Base-by-base conservation (phyloP, 441 rosid species). In the Mallotus repandus region DNA sequence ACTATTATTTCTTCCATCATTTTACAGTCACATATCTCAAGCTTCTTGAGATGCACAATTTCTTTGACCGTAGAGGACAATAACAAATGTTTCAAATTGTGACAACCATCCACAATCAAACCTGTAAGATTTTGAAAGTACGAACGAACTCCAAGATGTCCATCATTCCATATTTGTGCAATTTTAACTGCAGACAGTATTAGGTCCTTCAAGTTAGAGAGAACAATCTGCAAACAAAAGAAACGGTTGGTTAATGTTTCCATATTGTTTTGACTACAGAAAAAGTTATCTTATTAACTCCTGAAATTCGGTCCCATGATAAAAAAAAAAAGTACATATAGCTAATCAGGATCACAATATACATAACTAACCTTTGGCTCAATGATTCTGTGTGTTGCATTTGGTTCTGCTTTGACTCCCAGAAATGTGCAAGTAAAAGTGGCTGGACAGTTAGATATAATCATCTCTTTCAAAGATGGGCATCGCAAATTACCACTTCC, bases 41-140 rank as follows among this genome's bases (percentile, higher is more conserved):
- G 71, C 9, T 9, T 60, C 49, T 69, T 16, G 21, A 79, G 71
- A 13, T 61, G 75, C 1, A 35, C 66, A 61, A 79, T 65, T 21
- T 38, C 54, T 60, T 19, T 29, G 4, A 61, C 62, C 0, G 43
- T 8, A 4, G 71, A 69, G 16, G 65, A 48, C 5, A 80, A 2
- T 2, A 80, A 76, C 11, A 69, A 2, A 70, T 64, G 54, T 16
- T 69, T 73, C 46, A 76, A 54, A 21, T 54, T 38, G 0, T 22
- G 19, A 69, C 79, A 80, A 4, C 16, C 38, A 7, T 52, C n/a
- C 9, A 76, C 35, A 1, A 0, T 59, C 59, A 76, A 58, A 32
- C 52, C 10, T 22, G 70, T 60, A 35, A 75, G 25, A 15, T 35
- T 57, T 45, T 35, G 57, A 29, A 55, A 2, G 9, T 29, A 29